These are phyloP conservation scores for Corymbia calophylla DNA, from an alignment of 441 rosid genomes.

Conservation along the genomic window DNA sequence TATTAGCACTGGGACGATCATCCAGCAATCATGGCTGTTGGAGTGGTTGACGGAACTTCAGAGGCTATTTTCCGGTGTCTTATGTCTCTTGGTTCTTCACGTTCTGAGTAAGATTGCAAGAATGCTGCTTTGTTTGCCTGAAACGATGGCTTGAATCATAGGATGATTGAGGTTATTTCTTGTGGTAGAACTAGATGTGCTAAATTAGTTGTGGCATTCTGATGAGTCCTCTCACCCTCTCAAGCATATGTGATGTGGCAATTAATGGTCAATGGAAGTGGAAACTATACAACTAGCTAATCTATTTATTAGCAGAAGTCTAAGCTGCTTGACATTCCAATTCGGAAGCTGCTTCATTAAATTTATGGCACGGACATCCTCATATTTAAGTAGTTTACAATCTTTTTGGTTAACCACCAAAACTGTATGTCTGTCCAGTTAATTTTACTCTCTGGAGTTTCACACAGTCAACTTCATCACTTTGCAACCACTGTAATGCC, in stretches of 20 bases:
- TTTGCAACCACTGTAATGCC: not conserved
- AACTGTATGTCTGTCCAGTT: not conserved
- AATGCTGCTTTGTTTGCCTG: not conserved
- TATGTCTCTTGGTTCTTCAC: conserved; percentile 74
- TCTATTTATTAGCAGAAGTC: not conserved
- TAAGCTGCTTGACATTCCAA: not conserved
- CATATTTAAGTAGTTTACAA: not conserved
- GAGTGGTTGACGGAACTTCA: conserved; percentile 68
- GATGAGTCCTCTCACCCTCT: not conserved
- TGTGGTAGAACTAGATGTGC: not conserved
- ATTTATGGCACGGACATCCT: not conserved
- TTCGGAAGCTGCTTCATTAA: not conserved
- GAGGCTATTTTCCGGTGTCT: conserved; percentile 72
- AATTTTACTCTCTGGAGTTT: not conserved
- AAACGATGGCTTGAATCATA: not conserved
- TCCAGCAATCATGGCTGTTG: conserved; percentile 95
- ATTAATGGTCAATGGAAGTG: not conserved
- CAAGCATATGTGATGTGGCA: not conserved
- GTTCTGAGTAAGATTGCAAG: conserved; percentile 70
- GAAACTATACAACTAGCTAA: not conserved
- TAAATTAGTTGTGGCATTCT: not conserved
- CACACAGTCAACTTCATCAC: not conserved
- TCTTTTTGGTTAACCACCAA: not conserved
- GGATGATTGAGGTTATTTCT: not conserved
- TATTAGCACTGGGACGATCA: conserved; percentile 86